Base-by-base conservation (phyloP, 2,329 filamentous ascomycete species). In the Trichoderma simmonsii region DNA sequence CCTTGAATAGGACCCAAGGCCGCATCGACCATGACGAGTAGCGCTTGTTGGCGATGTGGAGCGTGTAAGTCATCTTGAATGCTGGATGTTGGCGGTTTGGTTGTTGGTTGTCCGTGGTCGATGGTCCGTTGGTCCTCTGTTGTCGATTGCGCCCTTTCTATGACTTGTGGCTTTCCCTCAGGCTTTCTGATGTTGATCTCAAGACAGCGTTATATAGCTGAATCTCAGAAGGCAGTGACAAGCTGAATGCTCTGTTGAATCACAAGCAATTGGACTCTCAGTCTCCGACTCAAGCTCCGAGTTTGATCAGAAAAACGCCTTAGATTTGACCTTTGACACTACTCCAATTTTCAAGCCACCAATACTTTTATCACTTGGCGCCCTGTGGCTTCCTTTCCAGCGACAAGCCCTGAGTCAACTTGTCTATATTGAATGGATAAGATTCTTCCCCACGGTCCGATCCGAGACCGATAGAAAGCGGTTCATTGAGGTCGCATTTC, bases 21-120 rank as follows among this genome's bases (percentile, higher is more conserved):
- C 83, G 80, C 79, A 85, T 81, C 63, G 83, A 85, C 83, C 83
- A 85, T 24, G 82, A 84, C 2, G 82, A 83, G 77, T 85, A 84
- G 73, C 83, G 83, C 68, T 84, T 84, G 75, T 83, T 83, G 32
- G 79, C 82, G 74, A 85, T 83, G 76, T 80, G 82, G 70, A 85
- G 82, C 15, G 79, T 77, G 74, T 81, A 82, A 70, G 30, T 61
- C 67, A 62, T 70, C n/a, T 62, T 39, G 26, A 11, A 15, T 54
- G 30, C 26, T n/a, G 65, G 28, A 24, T 60, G 3, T 1, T 30
- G 6, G 26, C 11, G 11, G 11, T 12, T 34, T 34, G 28, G 15
- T 8, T 15, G 30, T 60, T n/a, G 28, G 14, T 14, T 2, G 4
- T 54, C 18, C 11, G 21, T 24, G n/a, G 43, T 43, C 39, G 11